A percentile compares a stretch with the other conserved stretches of the same genome.
Evolutionary conservation across 2,329 filamentous ascomycete species (phyloP).

Genomic region (Colletotrichum shisoi): DNA sequence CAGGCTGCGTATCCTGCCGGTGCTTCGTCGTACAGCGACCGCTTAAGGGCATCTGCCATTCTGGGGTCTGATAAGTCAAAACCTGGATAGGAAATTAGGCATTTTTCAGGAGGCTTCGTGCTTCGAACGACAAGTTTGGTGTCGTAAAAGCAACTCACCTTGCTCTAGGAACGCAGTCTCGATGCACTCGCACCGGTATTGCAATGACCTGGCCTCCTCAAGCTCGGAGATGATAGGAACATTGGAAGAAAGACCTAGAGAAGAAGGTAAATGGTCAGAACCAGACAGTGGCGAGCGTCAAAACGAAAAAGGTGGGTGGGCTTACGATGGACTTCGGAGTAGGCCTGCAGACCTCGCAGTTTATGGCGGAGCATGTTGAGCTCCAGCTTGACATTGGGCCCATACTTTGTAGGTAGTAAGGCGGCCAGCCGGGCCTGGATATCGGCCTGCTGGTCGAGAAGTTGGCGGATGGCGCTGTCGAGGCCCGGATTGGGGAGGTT

Average conservation of each 20-base stretch:
- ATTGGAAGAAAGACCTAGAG: conserved; percentile 50
- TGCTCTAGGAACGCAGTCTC: conserved; percentile 60
- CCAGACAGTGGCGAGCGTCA: conserved; percentile 13
- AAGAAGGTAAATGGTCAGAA: background rate
- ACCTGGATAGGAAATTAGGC: conserved; percentile 46
- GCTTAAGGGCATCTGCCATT: conserved; percentile 51
- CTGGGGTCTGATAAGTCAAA: conserved; percentile 54
- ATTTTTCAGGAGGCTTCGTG: background rate
- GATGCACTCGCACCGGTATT: conserved; percentile 67
- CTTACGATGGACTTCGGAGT: conserved; percentile 61
- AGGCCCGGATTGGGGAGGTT: conserved; percentile 49
- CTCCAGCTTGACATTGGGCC: conserved; percentile 58
- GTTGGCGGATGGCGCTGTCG: conserved; percentile 55
- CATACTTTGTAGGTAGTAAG: conserved; percentile 58
- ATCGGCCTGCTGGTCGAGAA: conserved; percentile 62
- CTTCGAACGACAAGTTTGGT: background rate
- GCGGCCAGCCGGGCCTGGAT: conserved; percentile 61
- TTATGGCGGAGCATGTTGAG: conserved; percentile 66
- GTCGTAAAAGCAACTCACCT: conserved; percentile 49
- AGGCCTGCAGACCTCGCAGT: conserved; percentile 58
- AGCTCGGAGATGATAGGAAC: conserved; percentile 61
- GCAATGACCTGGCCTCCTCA: conserved; percentile 64
- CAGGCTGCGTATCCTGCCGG: conserved; percentile 60
- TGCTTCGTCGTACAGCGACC: conserved; percentile 50
- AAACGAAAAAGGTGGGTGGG: conserved; percentile 38